These are phyloP conservation scores for Fusarium nurragi DNA, from an alignment of 2,329 filamentous ascomycete species.

Conservation along the genomic window DNA sequence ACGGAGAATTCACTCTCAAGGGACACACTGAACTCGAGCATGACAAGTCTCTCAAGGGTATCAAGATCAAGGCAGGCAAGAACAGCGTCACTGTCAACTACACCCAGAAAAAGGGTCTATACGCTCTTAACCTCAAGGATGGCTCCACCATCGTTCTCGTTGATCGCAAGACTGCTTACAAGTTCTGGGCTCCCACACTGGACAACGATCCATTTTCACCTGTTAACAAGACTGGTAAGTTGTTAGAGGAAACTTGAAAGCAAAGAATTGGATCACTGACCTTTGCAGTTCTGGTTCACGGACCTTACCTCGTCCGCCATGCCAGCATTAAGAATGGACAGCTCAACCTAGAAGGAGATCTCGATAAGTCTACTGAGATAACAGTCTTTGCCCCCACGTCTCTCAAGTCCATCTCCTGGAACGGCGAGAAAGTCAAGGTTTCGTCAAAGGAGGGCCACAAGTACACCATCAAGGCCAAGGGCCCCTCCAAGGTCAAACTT, in stretches of 20 bases:
- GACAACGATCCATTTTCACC: conserved; percentile 57
- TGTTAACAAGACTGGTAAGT: conserved; percentile 56
- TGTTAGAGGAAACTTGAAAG: fast-evolving
- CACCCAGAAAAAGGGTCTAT: conserved; percentile 59
- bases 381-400: conserved; percentile 59
- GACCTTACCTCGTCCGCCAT: conserved; percentile 62
- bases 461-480: conserved; percentile 44
- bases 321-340: conserved; percentile 50
- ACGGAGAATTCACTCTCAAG: conserved; percentile 62
- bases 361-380: conserved; percentile 52
- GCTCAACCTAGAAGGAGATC: conserved; percentile 57
- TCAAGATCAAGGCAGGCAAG: conserved; percentile 53
- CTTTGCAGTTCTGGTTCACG: conserved; percentile 58
- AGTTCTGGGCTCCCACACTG: conserved; percentile 64
- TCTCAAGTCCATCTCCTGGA: conserved; percentile 60
- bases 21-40: conserved; percentile 38
- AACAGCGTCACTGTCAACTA: conserved; percentile 57
- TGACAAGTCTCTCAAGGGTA: conserved; percentile 49
- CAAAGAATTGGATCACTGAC: neutral
- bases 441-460: conserved; percentile 42
- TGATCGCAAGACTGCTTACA: conserved; percentile 63
- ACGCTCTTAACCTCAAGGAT: conserved; percentile 57
- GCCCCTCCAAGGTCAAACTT: conserved; percentile 47
- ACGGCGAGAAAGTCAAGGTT: conserved; percentile 52
- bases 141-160: conserved; percentile 61